These are phyloP conservation scores for Rhodotorula sp. DNA, from an alignment of 1,284 basidiomycete genomes.

Conservation along the genomic window DNA sequence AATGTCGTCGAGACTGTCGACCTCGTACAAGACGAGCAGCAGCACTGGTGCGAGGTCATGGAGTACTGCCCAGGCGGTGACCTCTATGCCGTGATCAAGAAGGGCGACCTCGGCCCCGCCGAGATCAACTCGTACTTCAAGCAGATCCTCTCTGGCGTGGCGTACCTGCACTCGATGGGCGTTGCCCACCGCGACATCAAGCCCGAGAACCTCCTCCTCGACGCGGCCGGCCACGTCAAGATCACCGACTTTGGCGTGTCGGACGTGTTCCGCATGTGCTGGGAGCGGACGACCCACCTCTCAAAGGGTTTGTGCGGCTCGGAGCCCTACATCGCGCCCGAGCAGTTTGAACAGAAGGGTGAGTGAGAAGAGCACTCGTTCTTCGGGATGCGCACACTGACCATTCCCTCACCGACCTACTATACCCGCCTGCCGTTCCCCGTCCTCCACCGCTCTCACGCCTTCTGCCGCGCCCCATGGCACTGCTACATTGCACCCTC, in stretches of 20 bases:
- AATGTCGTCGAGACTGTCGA: constrained; percentile 99
- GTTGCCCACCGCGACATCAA: constrained; percentile 98
- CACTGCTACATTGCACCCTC: too few relatives aligned
- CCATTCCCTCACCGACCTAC: too few relatives aligned
- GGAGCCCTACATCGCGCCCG: constrained; percentile 97
- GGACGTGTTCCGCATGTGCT: constrained; percentile 96
- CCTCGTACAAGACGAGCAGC: constrained; percentile 92
- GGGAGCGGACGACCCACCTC: constrained; percentile 96
- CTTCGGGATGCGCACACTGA: too few relatives aligned
- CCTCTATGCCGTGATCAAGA: constrained; percentile 96
- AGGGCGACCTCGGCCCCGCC: constrained; percentile 88
- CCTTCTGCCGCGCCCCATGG: too few relatives aligned
- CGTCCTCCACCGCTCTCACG: constrained; percentile 13
- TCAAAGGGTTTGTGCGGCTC: constrained; percentile 95
- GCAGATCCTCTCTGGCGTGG: constrained; percentile 86
- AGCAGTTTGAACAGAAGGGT: constrained; percentile 96
- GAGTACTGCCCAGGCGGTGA: constrained; percentile 98
- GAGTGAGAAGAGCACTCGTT: constrained; percentile 53
- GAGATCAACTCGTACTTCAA: constrained; percentile 98
- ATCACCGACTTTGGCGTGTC: constrained; percentile 99
- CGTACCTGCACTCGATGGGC: constrained; percentile 90
- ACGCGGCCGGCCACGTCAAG: constrained; percentile 89
- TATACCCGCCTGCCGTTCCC: background rate
- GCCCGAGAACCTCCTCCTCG: constrained; percentile 95
- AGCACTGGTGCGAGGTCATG: constrained; percentile 99